These are phyloP conservation scores for Cantharellus cinnabarinus DNA, from an alignment of 768 basidiomycete genomes.

Conservation along the genomic window DNA sequence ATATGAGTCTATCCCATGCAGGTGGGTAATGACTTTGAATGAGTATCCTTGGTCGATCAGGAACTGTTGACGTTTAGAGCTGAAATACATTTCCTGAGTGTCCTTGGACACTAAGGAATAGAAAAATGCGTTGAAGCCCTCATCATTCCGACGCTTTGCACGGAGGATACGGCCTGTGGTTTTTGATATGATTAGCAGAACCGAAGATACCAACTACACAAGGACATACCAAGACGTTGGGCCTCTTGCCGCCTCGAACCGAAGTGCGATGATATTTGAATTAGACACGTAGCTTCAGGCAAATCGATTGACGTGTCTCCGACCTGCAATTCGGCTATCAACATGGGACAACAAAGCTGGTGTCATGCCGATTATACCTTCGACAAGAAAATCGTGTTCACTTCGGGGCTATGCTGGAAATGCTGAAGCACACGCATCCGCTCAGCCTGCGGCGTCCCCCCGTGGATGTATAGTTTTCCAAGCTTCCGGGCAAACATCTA, in stretches of 20 bases:
- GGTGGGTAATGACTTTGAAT: slow-evolving; percentile 97
- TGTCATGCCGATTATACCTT: slow-evolving; percentile 33
- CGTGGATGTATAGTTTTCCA: slow-evolving; percentile 88
- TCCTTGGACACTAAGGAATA: slow-evolving; percentile 98
- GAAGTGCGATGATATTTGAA: slow-evolving; percentile 98
- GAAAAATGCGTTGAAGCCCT: slow-evolving; percentile 99
- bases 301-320: slow-evolving; percentile 98
- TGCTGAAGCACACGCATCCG: slow-evolving; percentile 85
- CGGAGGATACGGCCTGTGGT: slow-evolving; percentile 74
- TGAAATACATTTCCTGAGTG: slow-evolving; percentile 99
- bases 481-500: slow-evolving; percentile 88
- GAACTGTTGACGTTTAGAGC: slow-evolving; percentile 96
- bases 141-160: slow-evolving; percentile 93
- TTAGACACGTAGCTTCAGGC: slow-evolving; percentile 96
- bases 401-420: slow-evolving; percentile 87
- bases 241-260: slow-evolving; percentile 96
- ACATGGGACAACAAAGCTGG: neutral
- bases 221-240: slow-evolving; percentile 60
- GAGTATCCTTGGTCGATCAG: slow-evolving; percentile 97
- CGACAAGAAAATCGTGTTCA: slow-evolving; percentile 97
- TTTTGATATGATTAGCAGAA: neutral
- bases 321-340: slow-evolving; percentile 30
- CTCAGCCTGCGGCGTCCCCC: slow-evolving; percentile 84
- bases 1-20: slow-evolving; percentile 75
- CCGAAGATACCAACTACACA: neutral